Conservation (phyloP, 805 yeast genomes). For the Alloascoidea hylecoeti region DNA sequence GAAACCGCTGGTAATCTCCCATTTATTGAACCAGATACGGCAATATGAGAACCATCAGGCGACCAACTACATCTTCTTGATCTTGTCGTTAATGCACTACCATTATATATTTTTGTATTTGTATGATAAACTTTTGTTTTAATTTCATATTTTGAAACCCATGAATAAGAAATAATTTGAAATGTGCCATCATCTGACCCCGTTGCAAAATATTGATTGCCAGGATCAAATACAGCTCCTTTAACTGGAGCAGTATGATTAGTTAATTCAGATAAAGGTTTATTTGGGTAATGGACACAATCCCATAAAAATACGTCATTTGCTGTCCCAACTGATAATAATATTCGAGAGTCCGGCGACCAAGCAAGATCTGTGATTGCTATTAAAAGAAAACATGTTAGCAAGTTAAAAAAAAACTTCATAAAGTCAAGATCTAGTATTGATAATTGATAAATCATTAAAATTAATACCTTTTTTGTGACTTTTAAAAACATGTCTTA, state of each 20-base stretch:
- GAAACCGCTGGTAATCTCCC: conserved; percentile 53
- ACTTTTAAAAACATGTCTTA: background rate
- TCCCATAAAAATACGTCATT: conserved; percentile 72
- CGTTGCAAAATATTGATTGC: conserved; percentile 76
- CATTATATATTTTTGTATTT: conserved; percentile 64
- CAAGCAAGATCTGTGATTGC: conserved; percentile 70
- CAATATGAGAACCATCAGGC: conserved; percentile 59
- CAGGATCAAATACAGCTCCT: conserved; percentile 80
- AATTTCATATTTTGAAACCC: conserved; percentile 28
- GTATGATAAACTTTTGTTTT: conserved; percentile 37
- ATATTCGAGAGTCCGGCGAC: conserved; percentile 69
- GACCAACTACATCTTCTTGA: conserved; percentile 64
- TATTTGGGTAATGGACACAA: conserved; percentile 62
- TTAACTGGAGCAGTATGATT: conserved; percentile 76
- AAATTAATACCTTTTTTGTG: background rate
- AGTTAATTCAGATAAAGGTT: conserved; percentile 48
- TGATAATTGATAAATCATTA: no score
- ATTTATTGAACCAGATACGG: conserved; percentile 54
- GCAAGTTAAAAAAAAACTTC: background rate
- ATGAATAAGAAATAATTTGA: conserved; percentile 32
- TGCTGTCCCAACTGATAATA: conserved; percentile 74
- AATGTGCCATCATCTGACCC: conserved; percentile 75
- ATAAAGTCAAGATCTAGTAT: no score
- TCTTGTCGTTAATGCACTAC: conserved; percentile 85
- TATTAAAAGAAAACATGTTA: background rate